Base-by-base conservation (phyloP, 2,329 filamentous ascomycete species). In the Phyllosticta citriasiana region DNA sequence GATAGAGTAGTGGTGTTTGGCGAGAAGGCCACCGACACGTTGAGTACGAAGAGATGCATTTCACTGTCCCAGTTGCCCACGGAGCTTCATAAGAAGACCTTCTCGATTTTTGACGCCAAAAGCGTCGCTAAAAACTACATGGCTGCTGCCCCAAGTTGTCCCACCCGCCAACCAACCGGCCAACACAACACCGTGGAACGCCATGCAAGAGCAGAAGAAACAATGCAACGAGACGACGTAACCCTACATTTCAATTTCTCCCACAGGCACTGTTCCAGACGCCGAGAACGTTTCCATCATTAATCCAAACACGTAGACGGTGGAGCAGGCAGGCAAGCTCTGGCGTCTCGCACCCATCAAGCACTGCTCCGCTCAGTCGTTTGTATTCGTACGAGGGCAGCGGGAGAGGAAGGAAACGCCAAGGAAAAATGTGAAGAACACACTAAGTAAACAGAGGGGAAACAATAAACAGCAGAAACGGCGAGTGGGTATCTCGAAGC, bases 401-500 rank as follows among this genome's bases (percentile, higher is more conserved):
- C 27, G 27, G 27, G 27, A n/a, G 16, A 47, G 40, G 40, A n/a
- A n/a, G 4, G 40, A 47, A 7, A 40, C 4, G 40, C 3, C 19
- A 52, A 52, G 47, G 8, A 57, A 19, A 25, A 24, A 40, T n/a
- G 30, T 12, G 14, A 24, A 53, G 35, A 14, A 52, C 16, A 14
- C 47, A 53, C 40, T 52, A 25, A 57, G 25, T 6, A 47, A 25
- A 40, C 7, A 19, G 7, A 16, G 3, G 4, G 26, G 47, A 40
- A 3, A 22, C 4, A 19, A 4, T 4, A 51, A 53, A 22, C 7
- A 26, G 40, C 35, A 47, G 25, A 54, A 53, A 27, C 8, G 14
- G n/a, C 14, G 25, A n/a, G 26, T 60, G 57, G 57, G 57, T 60
- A 60, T 60, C 53, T 60, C 57, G 53, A 60, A 60, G 55, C 57